Conservation (phyloP, 345 rosid genomes). For the Heritiera littoralis region DNA sequence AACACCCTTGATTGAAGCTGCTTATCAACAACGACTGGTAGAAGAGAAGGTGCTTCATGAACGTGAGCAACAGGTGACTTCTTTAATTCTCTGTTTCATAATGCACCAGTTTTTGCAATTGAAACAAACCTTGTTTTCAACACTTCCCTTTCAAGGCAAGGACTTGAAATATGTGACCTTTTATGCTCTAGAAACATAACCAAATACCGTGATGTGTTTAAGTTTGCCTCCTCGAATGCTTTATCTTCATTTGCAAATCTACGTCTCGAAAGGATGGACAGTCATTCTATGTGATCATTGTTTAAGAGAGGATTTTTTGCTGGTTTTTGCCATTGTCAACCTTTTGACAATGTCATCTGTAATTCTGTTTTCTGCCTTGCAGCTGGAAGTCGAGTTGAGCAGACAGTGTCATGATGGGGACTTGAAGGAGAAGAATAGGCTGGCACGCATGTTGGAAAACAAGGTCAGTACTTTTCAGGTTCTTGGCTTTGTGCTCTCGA, state of each 20-base stretch:
- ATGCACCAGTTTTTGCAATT: not conserved
- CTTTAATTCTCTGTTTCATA: not conserved
- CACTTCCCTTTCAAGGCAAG: not conserved
- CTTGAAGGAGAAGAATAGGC: conserved; percentile 80
- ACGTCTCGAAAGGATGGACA: not conserved
- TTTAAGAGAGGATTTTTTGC: not conserved
- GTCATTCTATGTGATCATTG: not conserved
- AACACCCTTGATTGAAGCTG: conserved; percentile 90
- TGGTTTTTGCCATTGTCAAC: not conserved
- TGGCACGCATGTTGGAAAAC: conserved; percentile 66
- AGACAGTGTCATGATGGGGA: conserved; percentile 91
- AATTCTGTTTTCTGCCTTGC: conserved; percentile 20
- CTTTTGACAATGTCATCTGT: not conserved
- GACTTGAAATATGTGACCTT: not conserved
- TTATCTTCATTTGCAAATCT: not conserved
- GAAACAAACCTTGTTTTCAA: not conserved
- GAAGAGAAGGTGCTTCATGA: conserved; percentile 88
- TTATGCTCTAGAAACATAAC: not conserved
- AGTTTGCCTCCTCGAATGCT: not conserved
- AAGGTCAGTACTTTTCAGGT: conserved; percentile 53
- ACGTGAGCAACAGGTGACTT: conserved; percentile 75
- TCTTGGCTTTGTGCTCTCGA: not conserved
- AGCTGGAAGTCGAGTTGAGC: conserved; percentile 88
- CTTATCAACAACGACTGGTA: conserved; percentile 73
- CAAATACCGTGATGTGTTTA: not conserved